Base-by-base conservation (phyloP, 1,284 basidiomycete genomes). In the Golubevia pallescens region DNA sequence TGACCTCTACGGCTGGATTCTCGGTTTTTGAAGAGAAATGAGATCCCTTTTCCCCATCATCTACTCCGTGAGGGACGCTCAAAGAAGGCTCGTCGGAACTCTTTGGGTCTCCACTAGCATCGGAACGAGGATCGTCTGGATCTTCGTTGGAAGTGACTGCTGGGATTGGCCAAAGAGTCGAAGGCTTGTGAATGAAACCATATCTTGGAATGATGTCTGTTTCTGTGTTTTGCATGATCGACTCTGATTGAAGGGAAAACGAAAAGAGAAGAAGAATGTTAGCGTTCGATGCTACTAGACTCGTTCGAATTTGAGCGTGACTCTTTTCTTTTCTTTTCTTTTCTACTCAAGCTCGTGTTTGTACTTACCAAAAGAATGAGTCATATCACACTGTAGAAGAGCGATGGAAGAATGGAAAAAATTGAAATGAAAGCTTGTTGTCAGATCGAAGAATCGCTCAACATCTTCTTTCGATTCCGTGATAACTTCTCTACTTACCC, bases 181-280 rank as follows among this genome's bases (percentile, higher is more conserved):
- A 78, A 2, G 82, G 82, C 68, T 81, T 81, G 64, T 85, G 82
- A 42, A 85, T 75, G 64, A 85, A 84, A 14, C 80, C 70, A 60
- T 84, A 80, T 38, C 34, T 38, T 10, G 34, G 34, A 10, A 38
- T 38, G 34, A 38, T 38, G 34, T 38, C 34, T 4, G 34, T 38
- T 10, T 38, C 34, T 5, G 34, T 38, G 34, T 38, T 38, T 10
- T 4, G 3, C 34, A 38, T 38, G 34, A 38, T 10, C 34, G 34
- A 38, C 8, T 48, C 42, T 48, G 42, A 16, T 48, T 10, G 16
- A 2, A n/a, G n/a, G n/a, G n/a, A n/a, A n/a, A 28, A 28, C 28
- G 28, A 28, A 28, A 28, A 28, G 28, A 28, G 28, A 28, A 28
- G 28, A 28, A 28, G 28, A 28, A 28, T 28, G 28, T 28, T 28